A percentile compares a stretch with the other conserved stretches of the same genome.
These are phyloP conservation scores for Physaria fendleri DNA, from an alignment of 345 rosid species.

Conservation along the genomic window DNA sequence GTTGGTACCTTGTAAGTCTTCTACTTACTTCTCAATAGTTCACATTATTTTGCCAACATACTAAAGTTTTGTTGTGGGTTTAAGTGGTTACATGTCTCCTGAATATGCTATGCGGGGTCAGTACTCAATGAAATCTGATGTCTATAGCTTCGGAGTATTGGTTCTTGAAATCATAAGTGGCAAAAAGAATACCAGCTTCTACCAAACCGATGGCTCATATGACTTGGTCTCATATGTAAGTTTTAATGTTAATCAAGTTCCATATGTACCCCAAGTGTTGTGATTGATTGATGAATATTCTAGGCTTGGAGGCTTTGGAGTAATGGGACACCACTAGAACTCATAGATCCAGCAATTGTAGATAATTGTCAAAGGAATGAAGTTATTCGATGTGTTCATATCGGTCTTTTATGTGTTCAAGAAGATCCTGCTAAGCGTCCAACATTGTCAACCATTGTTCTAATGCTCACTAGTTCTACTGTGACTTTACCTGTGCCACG, in stretches of 20 bases:
- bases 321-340: constrained; percentile 25
- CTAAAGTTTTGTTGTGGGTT: background rate
- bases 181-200: constrained; percentile 20
- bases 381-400: constrained; percentile 37
- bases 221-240: constrained; percentile 32
- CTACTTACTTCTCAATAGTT: background rate
- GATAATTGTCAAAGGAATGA: constrained; percentile 26
- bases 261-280: background rate
- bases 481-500: constrained; percentile 13
- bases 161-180: constrained; percentile 34
- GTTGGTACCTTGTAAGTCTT: constrained; percentile 58
- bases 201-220: background rate
- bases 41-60: background rate
- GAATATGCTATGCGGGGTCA: constrained; percentile 36
- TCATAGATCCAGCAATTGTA: constrained; percentile 35
- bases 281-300: background rate
- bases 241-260: background rate
- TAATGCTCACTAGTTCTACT: constrained; percentile 28
- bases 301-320: constrained; percentile 53
- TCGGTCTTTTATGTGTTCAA: constrained; percentile 49
- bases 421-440: constrained; percentile 44
- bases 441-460: constrained; percentile 31
- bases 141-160: constrained; percentile 33
- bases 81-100: constrained; percentile 41
- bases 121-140: constrained; percentile 34